Evolutionary conservation across 1,284 basidiomycete species (phyloP).

Genomic region (Earliella scabrosa): DNA sequence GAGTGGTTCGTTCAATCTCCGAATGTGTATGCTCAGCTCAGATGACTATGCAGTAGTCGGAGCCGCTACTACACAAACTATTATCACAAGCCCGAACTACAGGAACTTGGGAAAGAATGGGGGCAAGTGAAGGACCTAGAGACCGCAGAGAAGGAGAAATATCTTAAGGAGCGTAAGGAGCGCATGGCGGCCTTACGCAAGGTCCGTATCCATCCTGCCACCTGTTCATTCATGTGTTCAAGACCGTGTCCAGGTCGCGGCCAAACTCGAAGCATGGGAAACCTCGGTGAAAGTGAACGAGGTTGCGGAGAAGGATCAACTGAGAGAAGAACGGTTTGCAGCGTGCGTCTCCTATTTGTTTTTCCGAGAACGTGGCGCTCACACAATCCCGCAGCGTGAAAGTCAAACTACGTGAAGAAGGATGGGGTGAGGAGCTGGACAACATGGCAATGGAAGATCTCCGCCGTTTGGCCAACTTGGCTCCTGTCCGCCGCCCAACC

Average conservation of each 20-base stretch:
- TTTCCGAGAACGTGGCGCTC: not conserved
- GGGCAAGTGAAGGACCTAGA: not conserved
- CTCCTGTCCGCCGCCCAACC: not conserved
- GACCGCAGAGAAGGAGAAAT: not conserved
- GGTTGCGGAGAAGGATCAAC: not conserved
- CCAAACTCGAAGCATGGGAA: not conserved
- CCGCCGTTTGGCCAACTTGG: not conserved
- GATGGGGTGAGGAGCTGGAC: slow-evolving; percentile 3
- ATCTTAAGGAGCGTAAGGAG: not conserved
- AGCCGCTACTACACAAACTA: not conserved
- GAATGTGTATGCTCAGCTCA: no score
- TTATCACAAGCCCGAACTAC: not conserved
- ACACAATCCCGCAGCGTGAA: not conserved
- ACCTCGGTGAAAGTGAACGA: not conserved
- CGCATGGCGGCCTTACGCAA: no score
- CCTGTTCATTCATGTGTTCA: no score
- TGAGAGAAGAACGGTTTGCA: not conserved
- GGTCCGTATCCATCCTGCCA: no score
- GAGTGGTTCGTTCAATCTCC: no score
- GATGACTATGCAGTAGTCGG: no score
- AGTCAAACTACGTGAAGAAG: slow-evolving; percentile 6
- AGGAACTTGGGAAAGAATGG: not conserved
- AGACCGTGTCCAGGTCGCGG: no score
- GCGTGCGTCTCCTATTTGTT: not conserved
- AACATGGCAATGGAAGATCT: not conserved